These are phyloP conservation scores for Colletotrichum horii DNA, from an alignment of 2,329 filamentous ascomycete species.

Conservation along the genomic window DNA sequence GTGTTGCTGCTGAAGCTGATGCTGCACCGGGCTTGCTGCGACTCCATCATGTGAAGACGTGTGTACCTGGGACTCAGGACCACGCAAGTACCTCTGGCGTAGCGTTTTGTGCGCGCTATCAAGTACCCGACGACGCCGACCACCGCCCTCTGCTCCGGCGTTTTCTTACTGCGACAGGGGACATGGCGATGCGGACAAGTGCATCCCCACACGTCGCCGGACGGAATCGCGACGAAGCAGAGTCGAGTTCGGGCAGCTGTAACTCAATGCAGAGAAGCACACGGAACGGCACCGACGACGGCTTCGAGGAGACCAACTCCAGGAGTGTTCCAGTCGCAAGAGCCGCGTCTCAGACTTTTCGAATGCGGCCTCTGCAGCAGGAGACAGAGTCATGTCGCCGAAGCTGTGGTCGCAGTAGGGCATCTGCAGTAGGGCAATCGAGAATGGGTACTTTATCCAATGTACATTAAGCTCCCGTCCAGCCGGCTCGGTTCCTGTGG, in stretches of 20 bases:
- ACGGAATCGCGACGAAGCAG: neutral
- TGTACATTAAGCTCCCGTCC: neutral
- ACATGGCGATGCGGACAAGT: neutral
- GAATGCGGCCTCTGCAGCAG: neutral
- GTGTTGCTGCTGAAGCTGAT: neutral
- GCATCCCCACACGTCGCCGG: neutral
- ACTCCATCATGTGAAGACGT: neutral
- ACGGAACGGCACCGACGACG: neutral
- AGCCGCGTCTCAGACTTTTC: neutral
- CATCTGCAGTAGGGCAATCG: neutral
- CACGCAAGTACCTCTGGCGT: neutral
- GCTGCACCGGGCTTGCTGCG: neutral
- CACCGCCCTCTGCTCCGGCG: neutral
- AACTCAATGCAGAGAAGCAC: neutral
- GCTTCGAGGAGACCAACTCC: neutral
- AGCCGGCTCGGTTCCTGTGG: conserved; percentile 7
- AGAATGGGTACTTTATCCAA: neutral
- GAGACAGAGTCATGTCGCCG: conserved; percentile 2
- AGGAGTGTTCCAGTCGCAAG: neutral
- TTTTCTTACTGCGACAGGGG: neutral
- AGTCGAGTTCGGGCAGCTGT: neutral
- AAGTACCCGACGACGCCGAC: neutral
- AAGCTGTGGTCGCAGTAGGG: neutral
- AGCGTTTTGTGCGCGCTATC: neutral
- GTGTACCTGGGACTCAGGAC: neutral